Conservation (phyloP, 176 grass and related monocot genomes). For the Oryza punctata region DNA sequence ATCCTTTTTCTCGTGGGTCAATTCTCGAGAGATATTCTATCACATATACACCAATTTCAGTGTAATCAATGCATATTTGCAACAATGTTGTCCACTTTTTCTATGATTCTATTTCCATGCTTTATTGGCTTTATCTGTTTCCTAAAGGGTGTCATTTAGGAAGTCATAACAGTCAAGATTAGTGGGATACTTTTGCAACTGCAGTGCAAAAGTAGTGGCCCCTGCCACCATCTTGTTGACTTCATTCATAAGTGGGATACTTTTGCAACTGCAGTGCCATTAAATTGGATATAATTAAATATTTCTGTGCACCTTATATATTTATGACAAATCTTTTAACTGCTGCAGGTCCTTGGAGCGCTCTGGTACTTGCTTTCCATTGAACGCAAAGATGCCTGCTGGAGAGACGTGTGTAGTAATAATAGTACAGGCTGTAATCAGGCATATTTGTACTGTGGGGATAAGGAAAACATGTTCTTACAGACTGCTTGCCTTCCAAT, state of each 20-base stretch:
- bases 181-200: too few species aligned
- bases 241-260: not conserved
- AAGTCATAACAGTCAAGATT: not conserved
- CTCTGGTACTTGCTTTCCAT: slow-evolving; percentile 91
- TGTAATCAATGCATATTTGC: not conserved
- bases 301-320: not conserved
- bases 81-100: not conserved
- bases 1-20: not conserved
- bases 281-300: not conserved
- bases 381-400: slow-evolving; percentile 79
- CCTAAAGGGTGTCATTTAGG: not conserved
- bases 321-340: not conserved
- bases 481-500: not conserved
- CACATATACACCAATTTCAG: not conserved
- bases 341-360: slow-evolving; percentile 77
- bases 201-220: too few species aligned
- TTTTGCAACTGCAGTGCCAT: slow-evolving; percentile 4
- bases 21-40: not conserved
- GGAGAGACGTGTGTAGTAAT: slow-evolving; percentile 48
- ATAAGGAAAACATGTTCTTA: slow-evolving; percentile 35
- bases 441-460: slow-evolving; percentile 60
- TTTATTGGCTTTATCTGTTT: not conserved
- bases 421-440: not conserved
- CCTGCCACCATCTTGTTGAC: not conserved
- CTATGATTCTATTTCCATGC: slow-evolving; percentile 9